Evolutionary conservation across 2,329 filamentous ascomycete genomes (phyloP), one percentile per base, ranked within the genome.

Genomic region (Fusarium torreyae): DNA sequence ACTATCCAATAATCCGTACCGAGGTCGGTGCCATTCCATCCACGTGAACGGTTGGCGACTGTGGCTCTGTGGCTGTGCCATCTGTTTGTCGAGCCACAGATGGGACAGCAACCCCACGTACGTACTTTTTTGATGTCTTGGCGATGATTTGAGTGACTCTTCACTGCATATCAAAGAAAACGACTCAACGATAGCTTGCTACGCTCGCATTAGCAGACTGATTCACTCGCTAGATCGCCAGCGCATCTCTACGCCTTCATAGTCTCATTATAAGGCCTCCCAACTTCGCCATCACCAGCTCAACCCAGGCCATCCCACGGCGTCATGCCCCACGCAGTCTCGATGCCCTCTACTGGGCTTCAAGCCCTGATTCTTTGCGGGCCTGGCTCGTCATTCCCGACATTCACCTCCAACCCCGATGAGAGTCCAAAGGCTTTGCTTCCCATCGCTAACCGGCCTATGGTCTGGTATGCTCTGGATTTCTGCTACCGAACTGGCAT

Each of bases 381-480:
- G 5, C 93, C 93, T 24, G 93, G 93, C 56, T 92, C 91, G 10
- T 94, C 91, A 0, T 91, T 96, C 71, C 90, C 91, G 45, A 95
- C 93, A 2, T 95, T 96, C 77, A 94, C 92, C 3, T 90, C 92
- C 4, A 93, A 91, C 66, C 91, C 92, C 7, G 89, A 92, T 80
- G 91, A 94, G 76, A 90, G 92, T 65, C 92, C 93, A 11, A 96
- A 96, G 81, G 92, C 93, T 11, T 86, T 96, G 22, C 82, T 96
- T 9, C 93, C 93, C 7, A 92, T 96, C 63, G 93, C 93, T 36
- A 96, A 96, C 78, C 83, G 93, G 71, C 93, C 93, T 2, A 96
- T 96, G 93, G 91, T 96, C 45, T 95, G 93, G 92, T 96, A 96
- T 78, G 91, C 93, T 7, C 87, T 96, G 40, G 92, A 95, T 74